phyloP scores from a whole-genome alignment of 176 grass and related monocot genomes.

The Eleusine indica region DNA sequence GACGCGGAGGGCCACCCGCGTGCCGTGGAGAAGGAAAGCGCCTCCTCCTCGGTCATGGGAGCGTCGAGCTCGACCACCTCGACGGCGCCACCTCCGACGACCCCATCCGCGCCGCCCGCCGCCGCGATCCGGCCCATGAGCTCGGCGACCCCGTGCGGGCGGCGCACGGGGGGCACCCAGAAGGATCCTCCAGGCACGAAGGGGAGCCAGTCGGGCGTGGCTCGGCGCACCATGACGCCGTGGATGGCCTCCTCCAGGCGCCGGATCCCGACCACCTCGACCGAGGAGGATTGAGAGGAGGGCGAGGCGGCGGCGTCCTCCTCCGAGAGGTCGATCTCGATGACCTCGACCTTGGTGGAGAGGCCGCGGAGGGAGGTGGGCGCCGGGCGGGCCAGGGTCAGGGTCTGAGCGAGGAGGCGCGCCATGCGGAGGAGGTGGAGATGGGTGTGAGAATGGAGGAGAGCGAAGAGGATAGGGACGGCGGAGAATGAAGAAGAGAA shows the following conservation, averaged over 20 bases:
- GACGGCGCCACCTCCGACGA: background rate
- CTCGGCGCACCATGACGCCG: constrained; percentile 73
- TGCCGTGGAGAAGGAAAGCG: constrained; percentile 55
- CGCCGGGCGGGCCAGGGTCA: constrained; percentile 44
- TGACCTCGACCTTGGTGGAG: constrained; percentile 63
- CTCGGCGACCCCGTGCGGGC: constrained; percentile 56
- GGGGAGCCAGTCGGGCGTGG: constrained; percentile 90
- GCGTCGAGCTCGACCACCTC: constrained; percentile 38
- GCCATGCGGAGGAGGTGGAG: constrained; percentile 51
- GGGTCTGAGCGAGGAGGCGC: constrained; percentile 66
- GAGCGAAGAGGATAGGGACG: constrained; percentile 24
- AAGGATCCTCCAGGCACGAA: constrained; percentile 85
- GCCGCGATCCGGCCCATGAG: constrained; percentile 57
- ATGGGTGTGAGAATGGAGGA: background rate
- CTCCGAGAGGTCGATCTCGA: constrained; percentile 75
- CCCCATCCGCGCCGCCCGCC: background rate
- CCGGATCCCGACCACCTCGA: constrained; percentile 61
- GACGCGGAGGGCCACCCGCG: constrained; percentile 75
- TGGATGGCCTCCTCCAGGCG: constrained; percentile 89
- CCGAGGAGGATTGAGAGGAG: constrained; percentile 13
- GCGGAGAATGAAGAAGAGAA: background rate
- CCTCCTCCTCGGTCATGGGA: constrained; percentile 75
- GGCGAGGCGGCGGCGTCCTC: constrained; percentile 27
- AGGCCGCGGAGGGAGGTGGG: constrained; percentile 38
- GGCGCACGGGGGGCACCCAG: constrained; percentile 80